Evolutionary conservation across 257 asterid species (phyloP), one percentile per base, ranked within the genome.

Genomic region (Nicotiana knightiana): DNA sequence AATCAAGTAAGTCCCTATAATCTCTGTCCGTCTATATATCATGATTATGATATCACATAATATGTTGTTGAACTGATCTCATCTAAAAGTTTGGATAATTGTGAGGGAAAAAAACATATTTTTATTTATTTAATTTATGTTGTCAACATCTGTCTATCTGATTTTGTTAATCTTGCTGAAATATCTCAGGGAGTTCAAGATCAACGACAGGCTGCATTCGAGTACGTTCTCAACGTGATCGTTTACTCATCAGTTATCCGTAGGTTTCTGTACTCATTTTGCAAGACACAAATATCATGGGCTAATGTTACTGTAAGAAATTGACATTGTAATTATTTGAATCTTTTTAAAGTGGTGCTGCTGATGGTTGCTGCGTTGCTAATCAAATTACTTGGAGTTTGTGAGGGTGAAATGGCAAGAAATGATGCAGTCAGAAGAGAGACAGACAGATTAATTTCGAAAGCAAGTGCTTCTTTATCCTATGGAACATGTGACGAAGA

Each of bases 401-500:
- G 83, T 32, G 79, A 82, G 16, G 85, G 55, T 0, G 83, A 59
- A 0, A 76, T 10, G 1, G 73, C 0, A 8, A 75, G 67, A 77
- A 66, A 37, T 71, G 76, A 51, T 9, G 39, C 57, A 28, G 4
- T 57, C 4, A 8, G 28, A 64, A 70, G 82, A 3, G 96, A 91
- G 80, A 86, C 57, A 0, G 87, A 83, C 30, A 35, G 83, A 24
- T 86, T 93, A 77, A 54, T 90, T 81, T 37, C 90, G 30, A 89
- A 88, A 67, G 88, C 85, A 62, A 83, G 57, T n/a, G 82, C 9
- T 64, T 66, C 81, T 62, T 82, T 79, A 57, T 30, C 77, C 2
- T 92, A 90, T 35, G 94, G 94, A 17, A 86, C 94, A 5, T 82
- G 82, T 51, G 86, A 80, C 6, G 86, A 82, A 61, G 90, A 76